Conservation (phyloP, 768 basidiomycete species). For the Phylloporus scabripes region DNA sequence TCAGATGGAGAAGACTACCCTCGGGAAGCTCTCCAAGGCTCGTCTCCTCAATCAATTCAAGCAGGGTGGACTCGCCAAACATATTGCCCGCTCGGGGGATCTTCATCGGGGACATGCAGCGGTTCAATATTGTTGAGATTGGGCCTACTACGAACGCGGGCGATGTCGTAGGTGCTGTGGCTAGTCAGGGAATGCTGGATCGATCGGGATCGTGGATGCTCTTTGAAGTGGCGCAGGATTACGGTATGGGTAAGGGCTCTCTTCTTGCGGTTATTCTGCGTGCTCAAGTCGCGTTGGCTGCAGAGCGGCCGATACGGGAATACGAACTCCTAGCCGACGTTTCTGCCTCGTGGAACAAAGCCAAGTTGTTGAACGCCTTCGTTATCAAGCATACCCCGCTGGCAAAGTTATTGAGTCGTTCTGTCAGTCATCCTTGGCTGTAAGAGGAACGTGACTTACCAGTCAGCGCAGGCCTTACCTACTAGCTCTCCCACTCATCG, state of each 20-base stretch:
- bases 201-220: slow-evolving; percentile 79
- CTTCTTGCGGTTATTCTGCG: not conserved
- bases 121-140: slow-evolving; percentile 71
- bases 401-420: slow-evolving; percentile 51
- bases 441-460: slow-evolving; percentile 40
- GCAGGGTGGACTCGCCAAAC: no score
- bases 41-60: no score
- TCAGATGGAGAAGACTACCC: no score
- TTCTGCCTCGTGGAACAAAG: slow-evolving; percentile 82
- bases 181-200: slow-evolving; percentile 60
- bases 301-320: slow-evolving; percentile 86
- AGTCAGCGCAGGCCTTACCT: slow-evolving; percentile 44
- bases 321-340: slow-evolving; percentile 82
- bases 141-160: slow-evolving; percentile 60
- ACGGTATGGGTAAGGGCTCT: slow-evolving; percentile 75
- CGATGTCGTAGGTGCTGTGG: slow-evolving; percentile 64
- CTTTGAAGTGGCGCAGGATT: slow-evolving; percentile 84
- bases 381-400: slow-evolving; percentile 71
- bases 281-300: slow-evolving; percentile 10
- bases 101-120: slow-evolving; percentile 73
- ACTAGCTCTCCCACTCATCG: slow-evolving; percentile 38
- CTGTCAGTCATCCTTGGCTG: slow-evolving; percentile 38
- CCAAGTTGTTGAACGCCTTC: slow-evolving; percentile 74
- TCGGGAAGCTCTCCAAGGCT: no score
- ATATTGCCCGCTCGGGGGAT: no score